Conservation (phyloP, 495 filamentous ascomycete genomes). For the Lineolata rhizophorae region DNA sequence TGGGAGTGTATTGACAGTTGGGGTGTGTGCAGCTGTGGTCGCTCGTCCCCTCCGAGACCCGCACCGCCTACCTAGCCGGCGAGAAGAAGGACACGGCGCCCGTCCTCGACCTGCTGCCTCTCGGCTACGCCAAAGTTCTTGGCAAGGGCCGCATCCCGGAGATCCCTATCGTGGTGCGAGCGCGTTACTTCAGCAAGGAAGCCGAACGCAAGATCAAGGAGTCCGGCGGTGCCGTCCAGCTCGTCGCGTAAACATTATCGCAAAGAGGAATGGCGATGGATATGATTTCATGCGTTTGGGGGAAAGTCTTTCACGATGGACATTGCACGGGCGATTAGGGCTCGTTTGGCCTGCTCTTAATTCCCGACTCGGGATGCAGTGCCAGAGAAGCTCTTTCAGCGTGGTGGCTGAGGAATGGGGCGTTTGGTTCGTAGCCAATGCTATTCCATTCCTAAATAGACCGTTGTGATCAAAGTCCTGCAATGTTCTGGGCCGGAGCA, state of each 20-base stretch:
- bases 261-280: neutral
- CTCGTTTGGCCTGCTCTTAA: neutral
- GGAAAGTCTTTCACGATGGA: no score
- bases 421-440: no score
- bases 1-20: slow-evolving; percentile 1
- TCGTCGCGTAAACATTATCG: slow-evolving; percentile 50
- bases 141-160: slow-evolving; percentile 80
- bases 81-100: slow-evolving; percentile 61
- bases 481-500: no score
- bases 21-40: slow-evolving; percentile 43
- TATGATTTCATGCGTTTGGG: neutral
- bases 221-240: slow-evolving; percentile 73
- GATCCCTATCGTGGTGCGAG: slow-evolving; percentile 70
- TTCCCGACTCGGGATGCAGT: neutral
- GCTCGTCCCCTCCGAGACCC: slow-evolving; percentile 59
- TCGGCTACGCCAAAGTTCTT: slow-evolving; percentile 83
- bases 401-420: slow-evolving; percentile 19
- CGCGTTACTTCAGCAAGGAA: slow-evolving; percentile 66
- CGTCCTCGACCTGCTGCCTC: slow-evolving; percentile 76
- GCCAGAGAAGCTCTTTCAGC: slow-evolving; percentile 10
- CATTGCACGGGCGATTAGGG: no score
- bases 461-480: no score
- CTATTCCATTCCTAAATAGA: no score
- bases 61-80: slow-evolving; percentile 57
- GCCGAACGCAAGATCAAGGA: slow-evolving; percentile 92